These are phyloP conservation scores for Pichia thaimueangensis DNA, from an alignment of 805 yeast species.

Conservation along the genomic window DNA sequence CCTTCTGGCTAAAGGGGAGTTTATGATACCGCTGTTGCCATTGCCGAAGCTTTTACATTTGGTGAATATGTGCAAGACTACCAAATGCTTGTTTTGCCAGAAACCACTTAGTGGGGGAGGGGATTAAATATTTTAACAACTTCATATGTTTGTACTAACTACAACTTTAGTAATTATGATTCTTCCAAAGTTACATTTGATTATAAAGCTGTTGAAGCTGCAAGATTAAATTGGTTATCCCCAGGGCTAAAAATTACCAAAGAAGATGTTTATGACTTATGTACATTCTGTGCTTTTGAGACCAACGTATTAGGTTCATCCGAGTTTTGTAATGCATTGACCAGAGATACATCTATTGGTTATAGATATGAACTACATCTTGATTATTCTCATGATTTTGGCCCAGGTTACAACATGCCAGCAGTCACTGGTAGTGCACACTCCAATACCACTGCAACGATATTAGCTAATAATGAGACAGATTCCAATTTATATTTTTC, in stretches of 20 bases:
- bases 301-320: neutral
- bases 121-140: neutral
- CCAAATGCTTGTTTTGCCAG: neutral
- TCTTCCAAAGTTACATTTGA: neutral
- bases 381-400: neutral
- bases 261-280: neutral
- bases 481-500: conserved; percentile 46
- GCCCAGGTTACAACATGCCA: neutral
- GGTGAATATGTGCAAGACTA: too few species aligned
- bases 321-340: neutral
- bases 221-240: neutral
- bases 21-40: neutral
- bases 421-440: neutral
- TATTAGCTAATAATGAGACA: conserved; percentile 17
- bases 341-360: neutral
- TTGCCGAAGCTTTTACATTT: neutral
- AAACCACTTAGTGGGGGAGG: neutral
- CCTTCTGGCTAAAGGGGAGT: neutral
- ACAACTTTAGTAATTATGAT: neutral
- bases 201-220: neutral
- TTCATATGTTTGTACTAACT: neutral
- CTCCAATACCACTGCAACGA: conserved; percentile 22
- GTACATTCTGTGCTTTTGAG: neutral
- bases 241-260: neutral
- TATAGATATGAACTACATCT: neutral